These are phyloP conservation scores for Dentipellis fragilis DNA, from an alignment of 768 basidiomycete genomes.

Conservation along the genomic window DNA sequence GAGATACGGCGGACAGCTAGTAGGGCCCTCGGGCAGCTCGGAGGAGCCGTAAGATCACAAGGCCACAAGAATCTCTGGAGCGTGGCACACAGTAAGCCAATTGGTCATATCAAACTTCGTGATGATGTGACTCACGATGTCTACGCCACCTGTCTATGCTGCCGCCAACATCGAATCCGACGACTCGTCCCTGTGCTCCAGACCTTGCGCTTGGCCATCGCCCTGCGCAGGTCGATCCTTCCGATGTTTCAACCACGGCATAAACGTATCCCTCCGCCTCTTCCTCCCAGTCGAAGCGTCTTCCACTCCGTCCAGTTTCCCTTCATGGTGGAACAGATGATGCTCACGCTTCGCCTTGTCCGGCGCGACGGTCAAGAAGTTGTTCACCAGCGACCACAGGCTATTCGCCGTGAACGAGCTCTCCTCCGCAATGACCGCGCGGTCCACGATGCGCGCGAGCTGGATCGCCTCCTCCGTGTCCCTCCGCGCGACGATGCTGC, in stretches of 20 bases:
- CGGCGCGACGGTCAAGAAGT: slow-evolving; percentile 48
- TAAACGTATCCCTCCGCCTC: not conserved
- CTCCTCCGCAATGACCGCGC: slow-evolving; percentile 49
- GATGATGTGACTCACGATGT: too few species aligned
- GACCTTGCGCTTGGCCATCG: not conserved
- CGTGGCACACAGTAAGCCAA: too few species aligned
- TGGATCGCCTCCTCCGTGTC: slow-evolving; percentile 75
- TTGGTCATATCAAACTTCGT: too few species aligned
- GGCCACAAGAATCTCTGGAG: too few species aligned
- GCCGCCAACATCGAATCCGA: too few species aligned
- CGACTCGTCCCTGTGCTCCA: too few species aligned
- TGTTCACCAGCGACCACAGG: slow-evolving; percentile 59
- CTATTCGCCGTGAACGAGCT: slow-evolving; percentile 53
- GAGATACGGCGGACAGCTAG: too few species aligned
- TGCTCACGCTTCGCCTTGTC: slow-evolving; percentile 21
- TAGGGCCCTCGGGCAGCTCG: too few species aligned
- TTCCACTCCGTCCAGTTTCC: not conserved
- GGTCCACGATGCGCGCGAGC: slow-evolving; percentile 67
- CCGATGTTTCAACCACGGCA: not conserved
- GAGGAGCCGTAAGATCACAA: too few species aligned
- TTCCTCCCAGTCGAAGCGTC: not conserved
- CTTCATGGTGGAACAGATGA: not conserved
- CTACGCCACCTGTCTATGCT: too few species aligned
- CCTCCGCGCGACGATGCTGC: slow-evolving; percentile 81
- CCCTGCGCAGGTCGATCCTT: not conserved